These are phyloP conservation scores for Pyrenula aspistea DNA, from an alignment of 495 filamentous ascomycete genomes.

Conservation along the genomic window DNA sequence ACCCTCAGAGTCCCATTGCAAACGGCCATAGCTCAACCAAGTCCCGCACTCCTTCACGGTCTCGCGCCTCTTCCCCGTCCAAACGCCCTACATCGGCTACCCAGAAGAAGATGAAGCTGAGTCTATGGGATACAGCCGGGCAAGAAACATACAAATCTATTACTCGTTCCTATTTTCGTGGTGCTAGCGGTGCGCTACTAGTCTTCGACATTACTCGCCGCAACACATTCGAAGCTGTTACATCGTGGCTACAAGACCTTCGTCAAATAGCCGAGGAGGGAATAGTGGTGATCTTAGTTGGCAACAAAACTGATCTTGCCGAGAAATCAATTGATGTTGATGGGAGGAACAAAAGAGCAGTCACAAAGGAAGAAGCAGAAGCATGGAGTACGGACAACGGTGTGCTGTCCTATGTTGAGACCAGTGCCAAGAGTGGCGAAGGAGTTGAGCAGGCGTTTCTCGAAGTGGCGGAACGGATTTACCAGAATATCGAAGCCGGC, in stretches of 20 bases:
- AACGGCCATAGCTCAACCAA: conserved; percentile 1
- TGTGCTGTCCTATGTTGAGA: conserved; percentile 85
- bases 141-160: conserved; percentile 96
- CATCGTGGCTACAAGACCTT: conserved; percentile 85
- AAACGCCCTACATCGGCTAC: conserved; percentile 18
- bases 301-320: conserved; percentile 84
- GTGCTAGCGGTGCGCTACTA: conserved; percentile 79
- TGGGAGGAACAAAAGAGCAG: conserved; percentile 56
- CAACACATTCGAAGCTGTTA: conserved; percentile 74
- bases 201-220: conserved; percentile 89
- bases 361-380: conserved; percentile 66
- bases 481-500: conserved; percentile 86
- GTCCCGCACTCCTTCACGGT: neutral
- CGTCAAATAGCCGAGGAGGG: conserved; percentile 85
- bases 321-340: conserved; percentile 17
- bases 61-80: conserved; percentile 7
- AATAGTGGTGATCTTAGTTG: conserved; percentile 87
- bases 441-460: conserved; percentile 88
- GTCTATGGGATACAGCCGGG: conserved; percentile 91
- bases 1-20: conserved; percentile 11
- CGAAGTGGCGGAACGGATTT: conserved; percentile 85
- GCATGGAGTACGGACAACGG: conserved; percentile 78
- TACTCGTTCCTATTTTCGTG: conserved; percentile 89
- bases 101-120: conserved; percentile 71
- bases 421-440: conserved; percentile 87